These are phyloP conservation scores for Citrus trifoliata DNA, from an alignment of 345 rosid species.

Conservation along the genomic window DNA sequence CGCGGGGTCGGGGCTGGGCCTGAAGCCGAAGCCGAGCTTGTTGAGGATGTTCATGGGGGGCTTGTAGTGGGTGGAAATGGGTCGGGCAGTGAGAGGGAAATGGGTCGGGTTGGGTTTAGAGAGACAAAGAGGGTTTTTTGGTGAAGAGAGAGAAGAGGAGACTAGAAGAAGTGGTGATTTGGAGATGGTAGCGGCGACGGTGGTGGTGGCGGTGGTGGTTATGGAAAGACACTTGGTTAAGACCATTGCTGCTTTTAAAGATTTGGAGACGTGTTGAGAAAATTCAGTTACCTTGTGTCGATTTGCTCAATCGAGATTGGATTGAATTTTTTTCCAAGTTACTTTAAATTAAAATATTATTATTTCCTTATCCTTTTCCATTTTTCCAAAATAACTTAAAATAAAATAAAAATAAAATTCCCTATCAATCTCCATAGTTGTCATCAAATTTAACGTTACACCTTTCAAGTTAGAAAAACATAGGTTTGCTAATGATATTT, in stretches of 20 bases:
- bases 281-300: background rate
- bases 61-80: conserved; percentile 26
- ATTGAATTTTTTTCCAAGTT: background rate
- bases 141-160: conserved; percentile 17
- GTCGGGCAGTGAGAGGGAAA: conserved; percentile 17
- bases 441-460: too few relatives aligned
- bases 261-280: background rate
- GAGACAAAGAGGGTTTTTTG: conserved; percentile 8
- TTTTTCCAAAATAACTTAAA: too few relatives aligned
- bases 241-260: background rate
- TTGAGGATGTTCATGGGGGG: conserved; percentile 84
- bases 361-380: too few relatives aligned
- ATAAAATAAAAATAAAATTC: too few relatives aligned
- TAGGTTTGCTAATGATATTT: too few relatives aligned
- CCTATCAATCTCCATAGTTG: too few relatives aligned
- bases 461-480: too few relatives aligned
- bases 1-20: conserved; percentile 37
- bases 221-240: background rate
- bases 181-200: conserved; percentile 3
- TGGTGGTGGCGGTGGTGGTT: background rate
- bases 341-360: too few relatives aligned
- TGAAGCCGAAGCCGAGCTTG: conserved; percentile 72
- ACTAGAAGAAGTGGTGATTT: conserved; percentile 12
- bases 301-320: background rate
- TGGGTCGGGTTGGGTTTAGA: conserved; percentile 10